Percentiles rank a stretch among this genome's conserved stretches.
phyloP scores from a whole-genome alignment of 2,329 filamentous ascomycete species.

The Colletotrichum sp. region DNA sequence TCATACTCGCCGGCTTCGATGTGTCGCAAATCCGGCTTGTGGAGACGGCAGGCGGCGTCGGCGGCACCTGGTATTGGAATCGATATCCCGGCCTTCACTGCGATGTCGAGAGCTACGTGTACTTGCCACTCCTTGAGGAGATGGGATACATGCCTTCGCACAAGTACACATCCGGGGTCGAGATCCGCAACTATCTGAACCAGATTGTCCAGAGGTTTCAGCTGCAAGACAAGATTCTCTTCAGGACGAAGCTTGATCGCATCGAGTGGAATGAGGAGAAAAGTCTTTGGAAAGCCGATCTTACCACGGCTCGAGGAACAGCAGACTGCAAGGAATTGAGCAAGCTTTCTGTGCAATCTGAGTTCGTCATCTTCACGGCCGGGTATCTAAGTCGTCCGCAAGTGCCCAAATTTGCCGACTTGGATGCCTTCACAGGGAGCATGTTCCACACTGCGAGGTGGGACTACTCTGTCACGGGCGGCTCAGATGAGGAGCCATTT shows the following conservation, averaged over 20 bases:
- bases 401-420: constrained; percentile 42
- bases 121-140: constrained; percentile 65
- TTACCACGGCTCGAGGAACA: constrained; percentile 21
- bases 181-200: constrained; percentile 47
- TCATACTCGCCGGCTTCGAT: constrained; percentile 26
- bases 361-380: constrained; percentile 43
- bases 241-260: constrained; percentile 43
- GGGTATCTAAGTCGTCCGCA: constrained; percentile 47
- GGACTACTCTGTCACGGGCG: constrained; percentile 48
- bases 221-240: constrained; percentile 39
- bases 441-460: constrained; percentile 53
- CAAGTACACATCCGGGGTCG: constrained; percentile 47
- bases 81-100: constrained; percentile 56
- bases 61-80: constrained; percentile 60
- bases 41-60: constrained; percentile 48
- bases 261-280: constrained; percentile 50
- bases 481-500: constrained; percentile 34
- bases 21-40: constrained; percentile 42
- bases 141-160: constrained; percentile 62
- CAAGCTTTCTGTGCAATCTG: constrained; percentile 26
- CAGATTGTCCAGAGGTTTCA: constrained; percentile 45
- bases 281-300: constrained; percentile 23
- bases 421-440: constrained; percentile 39
- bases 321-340: constrained; percentile 24
- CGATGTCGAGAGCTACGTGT: constrained; percentile 65